Base-by-base conservation (phyloP, 768 basidiomycete genomes). In the Pulveroboletus sp. region DNA sequence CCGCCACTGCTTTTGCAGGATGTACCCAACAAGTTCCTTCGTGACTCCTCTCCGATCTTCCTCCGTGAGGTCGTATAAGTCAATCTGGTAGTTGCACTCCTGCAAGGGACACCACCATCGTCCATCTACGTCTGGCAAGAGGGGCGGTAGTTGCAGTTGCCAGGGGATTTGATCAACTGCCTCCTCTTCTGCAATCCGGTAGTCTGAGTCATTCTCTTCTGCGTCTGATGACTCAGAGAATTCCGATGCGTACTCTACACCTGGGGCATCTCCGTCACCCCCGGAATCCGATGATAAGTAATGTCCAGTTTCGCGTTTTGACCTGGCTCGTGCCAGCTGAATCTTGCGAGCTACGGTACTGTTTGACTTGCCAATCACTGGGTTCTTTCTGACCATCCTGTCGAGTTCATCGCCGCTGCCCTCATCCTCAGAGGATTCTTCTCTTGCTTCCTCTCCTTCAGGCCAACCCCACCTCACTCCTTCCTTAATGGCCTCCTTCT, bases 161-260 rank as follows among this genome's bases (percentile, higher is more conserved):
- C 57, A 55, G 4, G 78, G 79, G 40, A 80, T 63, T 12, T 31
- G 69, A 41, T 36, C 52, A 48, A 41, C 55, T 55, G 56, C 64
- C 47, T 40, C 47, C 21, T 66, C 69, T 17, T 47, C 49, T 35
- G 52, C 47, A 10, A 43, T 3, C 1, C 17, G 17, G 8, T 61
- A 44, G 36, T 65, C 64, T 40, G 73, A 70, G 38, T 74, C 73
- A 2, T 74, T 64, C n/a, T 66, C 71, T 6, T 73, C 68, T 11
- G 66, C 67, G 18, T 76, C 74, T 5, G 80, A 80, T 7, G 63
- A 58, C n/a, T 76, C 74, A 10, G 77, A 78, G 59, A 83, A 84
- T 57, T 85, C 82, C 0, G 78, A 72, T 58, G 78, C 80, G 54
- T 83, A 83, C 10, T 36, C 58, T 60, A 69, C 41, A 58, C 42